Evolutionary conservation across 768 basidiomycete genomes (phyloP).

Genomic region (Panaeolus papilionaceus): DNA sequence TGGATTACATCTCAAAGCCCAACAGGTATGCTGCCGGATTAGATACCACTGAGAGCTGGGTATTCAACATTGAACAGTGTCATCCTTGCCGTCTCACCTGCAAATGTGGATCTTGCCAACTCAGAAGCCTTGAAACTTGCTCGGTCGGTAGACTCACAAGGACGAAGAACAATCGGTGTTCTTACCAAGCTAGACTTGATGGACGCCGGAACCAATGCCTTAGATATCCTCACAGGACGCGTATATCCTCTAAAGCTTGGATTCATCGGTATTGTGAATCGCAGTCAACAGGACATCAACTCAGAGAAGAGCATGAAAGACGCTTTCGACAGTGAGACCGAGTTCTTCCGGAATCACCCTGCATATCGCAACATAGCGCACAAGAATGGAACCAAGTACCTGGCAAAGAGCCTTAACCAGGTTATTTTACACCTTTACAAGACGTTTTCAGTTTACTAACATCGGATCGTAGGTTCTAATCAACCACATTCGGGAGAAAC

Average conservation of each 20-base stretch:
- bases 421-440: slow-evolving; percentile 47
- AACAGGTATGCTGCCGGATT: slow-evolving; percentile 72
- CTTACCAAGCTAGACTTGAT: slow-evolving; percentile 98
- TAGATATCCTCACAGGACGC: slow-evolving; percentile 94
- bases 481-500: slow-evolving; percentile 97
- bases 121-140: slow-evolving; percentile 98
- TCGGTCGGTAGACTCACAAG: slow-evolving; percentile 93
- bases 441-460: neutral
- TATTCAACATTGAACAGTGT: slow-evolving; percentile 58
- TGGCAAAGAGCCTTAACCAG: slow-evolving; percentile 93
- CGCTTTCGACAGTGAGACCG: slow-evolving; percentile 82
- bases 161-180: slow-evolving; percentile 94
- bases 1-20: slow-evolving; percentile 96
- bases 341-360: slow-evolving; percentile 90
- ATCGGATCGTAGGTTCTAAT: slow-evolving; percentile 73
- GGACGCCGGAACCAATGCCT: slow-evolving; percentile 98
- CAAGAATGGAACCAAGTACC: slow-evolving; percentile 95
- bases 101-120: slow-evolving; percentile 98
- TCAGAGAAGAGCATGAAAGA: slow-evolving; percentile 84
- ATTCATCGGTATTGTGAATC: slow-evolving; percentile 97
- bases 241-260: slow-evolving; percentile 98
- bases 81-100: slow-evolving; percentile 95
- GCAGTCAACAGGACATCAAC: slow-evolving; percentile 98
- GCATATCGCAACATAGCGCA: slow-evolving; percentile 96
- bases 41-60: neutral